Evolutionary conservation across 2,329 filamentous ascomycete species (phyloP).

Genomic region (Alternaria consortialis): DNA sequence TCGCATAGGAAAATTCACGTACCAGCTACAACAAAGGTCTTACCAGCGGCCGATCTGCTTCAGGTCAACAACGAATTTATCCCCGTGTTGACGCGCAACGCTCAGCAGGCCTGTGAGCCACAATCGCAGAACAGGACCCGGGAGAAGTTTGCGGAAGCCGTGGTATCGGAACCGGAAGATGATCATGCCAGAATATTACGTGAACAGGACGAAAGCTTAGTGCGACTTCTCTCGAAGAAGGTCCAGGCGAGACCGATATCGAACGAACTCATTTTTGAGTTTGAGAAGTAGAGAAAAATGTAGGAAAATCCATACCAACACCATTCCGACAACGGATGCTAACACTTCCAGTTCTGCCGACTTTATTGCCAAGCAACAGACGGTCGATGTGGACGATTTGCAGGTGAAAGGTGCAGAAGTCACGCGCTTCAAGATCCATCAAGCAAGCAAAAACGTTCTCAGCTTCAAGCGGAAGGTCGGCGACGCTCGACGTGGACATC

Average conservation of each 20-base stretch:
- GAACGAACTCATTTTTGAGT: not conserved
- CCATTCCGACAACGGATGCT: not conserved
- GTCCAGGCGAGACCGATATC: not conserved
- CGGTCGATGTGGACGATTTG: not conserved
- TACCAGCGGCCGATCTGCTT: not conserved
- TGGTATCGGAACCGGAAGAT: not conserved
- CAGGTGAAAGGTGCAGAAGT: not conserved
- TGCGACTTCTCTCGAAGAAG: not conserved
- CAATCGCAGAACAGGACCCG: not conserved
- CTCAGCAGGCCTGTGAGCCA: not conserved
- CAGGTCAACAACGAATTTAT: not conserved
- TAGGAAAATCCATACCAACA: not conserved
- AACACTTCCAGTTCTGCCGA: not conserved
- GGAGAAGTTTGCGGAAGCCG: not conserved
- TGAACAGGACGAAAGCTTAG: not conserved
- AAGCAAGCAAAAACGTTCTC: not conserved
- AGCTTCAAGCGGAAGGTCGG: slow-evolving; percentile 1
- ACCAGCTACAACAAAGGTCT: not conserved
- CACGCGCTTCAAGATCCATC: not conserved
- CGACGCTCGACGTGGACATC: not conserved
- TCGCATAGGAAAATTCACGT: rapidly evolving
- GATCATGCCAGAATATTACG: not conserved
- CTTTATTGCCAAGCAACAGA: not conserved
- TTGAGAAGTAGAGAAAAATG: not conserved
- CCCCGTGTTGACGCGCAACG: not conserved